Evolutionary conservation across 306 rosid species (phyloP), one percentile per base, ranked within the genome.

Genomic region (Prunus armeniaca): DNA sequence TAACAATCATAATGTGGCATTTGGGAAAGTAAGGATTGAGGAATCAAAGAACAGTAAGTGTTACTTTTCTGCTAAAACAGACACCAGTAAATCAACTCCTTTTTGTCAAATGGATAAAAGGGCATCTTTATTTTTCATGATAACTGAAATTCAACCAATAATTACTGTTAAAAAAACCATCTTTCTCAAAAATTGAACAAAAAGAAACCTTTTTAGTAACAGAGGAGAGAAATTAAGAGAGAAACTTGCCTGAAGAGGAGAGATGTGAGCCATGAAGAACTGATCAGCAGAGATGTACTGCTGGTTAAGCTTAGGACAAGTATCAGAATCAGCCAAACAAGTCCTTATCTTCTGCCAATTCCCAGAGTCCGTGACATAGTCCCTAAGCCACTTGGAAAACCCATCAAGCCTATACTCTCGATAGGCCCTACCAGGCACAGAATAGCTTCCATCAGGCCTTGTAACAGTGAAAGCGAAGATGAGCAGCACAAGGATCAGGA

Each of bases 401-500:
- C 88, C 84, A 0, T 86, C 73, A 12, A 95, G 90, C 2, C 82
- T 70, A 75, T 86, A 92, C 81, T 95, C 99, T 24, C 65, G 62
- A 81, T 80, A 89, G 2, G 28, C 84, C 67, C 88, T 78, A 1
- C 86, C 92, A 24, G 93, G 91, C 19, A 92, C 93, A 34, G 18
- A 5, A 61, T 86, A 88, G 83, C 82, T 66, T 2, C 97, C 98
- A 22, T 86, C 83, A 0, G 87, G 90, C 65, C 84, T 79, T 0
- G 97, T 88, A 43, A 95, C 97, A 56, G 90, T 65, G 78, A 92
- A 95, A 0, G 98, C 91, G 65, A 90, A 89, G 12, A 92, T 82
- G 15, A 95, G 96, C 41, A 95, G 24, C 15, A 88, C 7, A 45
- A 92, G 93, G 49, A 95, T 86, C 25, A 88, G 69, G 22, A 34